phyloP scores from a whole-genome alignment of 2,329 filamentous ascomycete genomes.

The Colletotrichum musicola region DNA sequence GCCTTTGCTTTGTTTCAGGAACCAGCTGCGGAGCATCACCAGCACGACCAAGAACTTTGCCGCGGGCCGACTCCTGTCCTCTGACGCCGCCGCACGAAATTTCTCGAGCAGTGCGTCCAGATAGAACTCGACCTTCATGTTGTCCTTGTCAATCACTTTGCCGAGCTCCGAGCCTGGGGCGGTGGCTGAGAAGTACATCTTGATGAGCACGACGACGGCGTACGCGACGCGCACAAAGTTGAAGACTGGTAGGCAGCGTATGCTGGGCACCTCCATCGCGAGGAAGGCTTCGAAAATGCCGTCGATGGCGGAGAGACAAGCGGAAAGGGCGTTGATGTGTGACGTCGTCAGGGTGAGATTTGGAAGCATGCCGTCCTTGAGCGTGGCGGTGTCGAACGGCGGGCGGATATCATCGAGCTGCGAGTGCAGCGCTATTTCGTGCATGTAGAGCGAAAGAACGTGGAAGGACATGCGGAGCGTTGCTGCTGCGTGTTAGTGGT shows the following conservation, averaged over 20 bases:
- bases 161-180: constrained; percentile 75
- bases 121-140: constrained; percentile 75
- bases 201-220: constrained; percentile 78
- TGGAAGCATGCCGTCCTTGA: constrained; percentile 57
- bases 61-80: constrained; percentile 73
- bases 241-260: constrained; percentile 77
- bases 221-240: constrained; percentile 80
- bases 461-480: constrained; percentile 73
- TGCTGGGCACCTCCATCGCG: constrained; percentile 66
- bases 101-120: constrained; percentile 78
- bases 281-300: constrained; percentile 75
- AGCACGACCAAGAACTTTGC: constrained; percentile 79
- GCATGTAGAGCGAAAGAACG: constrained; percentile 78
- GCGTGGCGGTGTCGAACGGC: constrained; percentile 59
- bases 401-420: constrained; percentile 68
- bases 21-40: constrained; percentile 78
- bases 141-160: constrained; percentile 75
- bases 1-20: constrained; percentile 63
- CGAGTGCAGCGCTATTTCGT: constrained; percentile 79
- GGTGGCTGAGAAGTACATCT: constrained; percentile 77
- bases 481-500: constrained; percentile 56
- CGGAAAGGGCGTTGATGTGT: constrained; percentile 75
- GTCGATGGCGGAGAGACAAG: constrained; percentile 76
- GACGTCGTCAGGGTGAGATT: constrained; percentile 62
- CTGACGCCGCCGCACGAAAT: constrained; percentile 73